Base-by-base conservation (phyloP, 2,329 filamentous ascomycete genomes). In the Volutella citrinella region DNA sequence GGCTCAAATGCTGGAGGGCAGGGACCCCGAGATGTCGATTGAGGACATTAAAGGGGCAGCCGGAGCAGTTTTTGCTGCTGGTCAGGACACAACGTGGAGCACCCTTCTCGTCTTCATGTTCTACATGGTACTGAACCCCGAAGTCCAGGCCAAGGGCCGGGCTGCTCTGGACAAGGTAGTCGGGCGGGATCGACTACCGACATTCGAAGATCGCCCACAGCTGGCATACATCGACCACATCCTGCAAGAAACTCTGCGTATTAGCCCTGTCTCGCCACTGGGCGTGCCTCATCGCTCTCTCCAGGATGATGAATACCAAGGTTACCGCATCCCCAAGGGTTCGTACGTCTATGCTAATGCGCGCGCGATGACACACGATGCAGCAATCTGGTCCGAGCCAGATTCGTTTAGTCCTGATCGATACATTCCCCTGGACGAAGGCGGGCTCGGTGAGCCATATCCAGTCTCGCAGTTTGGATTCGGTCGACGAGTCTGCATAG, bases 111-210 rank as follows among this genome's bases (percentile, higher is more conserved):
- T 54, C 5, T 72, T 72, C 40, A 52, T 70, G 5, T 59, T 68
- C 24, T 70, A 70, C 11, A 71, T 73, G 65, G 46, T 57, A 5
- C 49, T 65, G 3, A 57, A 63, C 20, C 53, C 54, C 5, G 58
- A 56, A 14, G 64, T 69, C 2, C 66, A 70, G 39, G 63, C 49
- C 46, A 53, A 49, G 30, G 64, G 57, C 0, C 61, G 61, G 27
- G 44, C 35, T 2, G 57, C 63, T 22, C 53, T 73, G 15, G 68
- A 72, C 30, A 43, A 54, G 2, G 57, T 70, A 7, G 56, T 70
- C 29, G 68, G 69, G 5, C 27, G 47, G 3, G 51, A 64, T 20
- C 56, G 69, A 3, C 32, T 67, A 5, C 69, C 69, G 0, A 58
- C 47, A 11, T 61, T 64, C 48, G 54, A 62, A 1, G 69, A 73